Percentiles rank a stretch among this genome's conserved stretches.
phyloP scores from a whole-genome alignment of 75 land plant species.

The Picea glauca region DNA sequence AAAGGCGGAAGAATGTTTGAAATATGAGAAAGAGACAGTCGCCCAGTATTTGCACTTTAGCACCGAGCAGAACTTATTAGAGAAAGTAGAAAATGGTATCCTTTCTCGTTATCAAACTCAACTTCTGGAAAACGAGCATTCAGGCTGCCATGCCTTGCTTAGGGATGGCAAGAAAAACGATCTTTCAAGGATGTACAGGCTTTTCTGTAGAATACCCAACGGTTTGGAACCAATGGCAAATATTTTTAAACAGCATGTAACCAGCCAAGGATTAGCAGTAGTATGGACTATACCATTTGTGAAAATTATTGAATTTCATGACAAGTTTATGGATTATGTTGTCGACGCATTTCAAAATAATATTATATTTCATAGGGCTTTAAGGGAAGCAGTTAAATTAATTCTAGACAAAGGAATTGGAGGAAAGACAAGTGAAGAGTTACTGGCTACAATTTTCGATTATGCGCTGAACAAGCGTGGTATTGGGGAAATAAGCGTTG shows the following conservation, averaged over 20 bases:
- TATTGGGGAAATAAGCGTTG: slow-evolving; percentile 74
- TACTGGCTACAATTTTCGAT: slow-evolving; percentile 83
- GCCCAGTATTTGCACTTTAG: too few species aligned
- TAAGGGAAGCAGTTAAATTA: slow-evolving; percentile 85
- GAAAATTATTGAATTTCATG: slow-evolving; percentile 82
- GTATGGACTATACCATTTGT: too few species aligned
- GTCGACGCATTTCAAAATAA: slow-evolving; percentile 74
- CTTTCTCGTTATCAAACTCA: too few species aligned
- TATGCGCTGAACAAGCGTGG: slow-evolving; percentile 87
- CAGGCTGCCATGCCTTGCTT: slow-evolving; percentile 40
- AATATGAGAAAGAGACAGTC: slow-evolving; percentile 30
- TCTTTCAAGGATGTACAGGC: slow-evolving; percentile 84
- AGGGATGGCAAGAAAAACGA: slow-evolving; percentile 90
- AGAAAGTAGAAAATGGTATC: too few species aligned
- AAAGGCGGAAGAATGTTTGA: slow-evolving; percentile 84
- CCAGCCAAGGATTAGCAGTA: slow-evolving; percentile 64
- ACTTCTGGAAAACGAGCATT: too few species aligned
- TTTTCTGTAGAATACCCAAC: slow-evolving; percentile 62
- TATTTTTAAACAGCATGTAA: slow-evolving; percentile 25
- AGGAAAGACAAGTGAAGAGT: slow-evolving; percentile 79
- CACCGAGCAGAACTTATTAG: too few species aligned
- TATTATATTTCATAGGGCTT: slow-evolving; percentile 80
- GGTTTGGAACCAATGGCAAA: slow-evolving; percentile 78
- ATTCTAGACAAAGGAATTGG: slow-evolving; percentile 84
- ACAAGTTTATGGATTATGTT: slow-evolving; percentile 71